Evolutionary conservation across 2,329 filamentous ascomycete genomes (phyloP).

Genomic region (Colletotrichum melonis): DNA sequence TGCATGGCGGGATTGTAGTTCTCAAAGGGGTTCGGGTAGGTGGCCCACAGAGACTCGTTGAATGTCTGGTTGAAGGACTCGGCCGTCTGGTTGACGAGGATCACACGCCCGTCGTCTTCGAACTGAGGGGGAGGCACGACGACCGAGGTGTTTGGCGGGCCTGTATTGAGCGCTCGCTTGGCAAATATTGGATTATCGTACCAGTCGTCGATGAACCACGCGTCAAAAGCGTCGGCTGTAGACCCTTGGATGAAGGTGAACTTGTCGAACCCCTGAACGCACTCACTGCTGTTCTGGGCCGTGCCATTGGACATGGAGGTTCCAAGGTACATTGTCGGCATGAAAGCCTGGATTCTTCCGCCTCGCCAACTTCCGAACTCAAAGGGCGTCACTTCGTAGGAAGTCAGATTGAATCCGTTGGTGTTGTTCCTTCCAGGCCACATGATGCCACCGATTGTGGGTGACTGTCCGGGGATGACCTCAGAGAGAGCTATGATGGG

Average conservation of each 20-base stretch:
- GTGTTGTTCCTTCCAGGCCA: conserved; percentile 42
- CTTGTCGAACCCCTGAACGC: conserved; percentile 46
- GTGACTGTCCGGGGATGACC: conserved; percentile 43
- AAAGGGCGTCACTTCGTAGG: conserved; percentile 47
- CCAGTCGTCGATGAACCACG: conserved; percentile 42
- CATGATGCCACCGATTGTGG: conserved; percentile 42
- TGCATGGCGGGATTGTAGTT: conserved; percentile 42
- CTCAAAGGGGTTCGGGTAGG: conserved; percentile 46
- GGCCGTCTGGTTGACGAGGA: conserved; percentile 40
- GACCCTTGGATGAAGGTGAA: conserved; percentile 45
- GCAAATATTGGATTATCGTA: conserved; percentile 41
- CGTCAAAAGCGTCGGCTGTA: conserved; percentile 42
- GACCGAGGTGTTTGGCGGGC: conserved; percentile 32
- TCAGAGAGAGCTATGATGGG: conserved; percentile 42
- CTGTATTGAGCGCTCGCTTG: conserved; percentile 34
- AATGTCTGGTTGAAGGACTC: conserved; percentile 42
- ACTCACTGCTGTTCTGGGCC: conserved; percentile 41
- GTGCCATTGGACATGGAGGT: conserved; percentile 42
- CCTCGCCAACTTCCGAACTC: conserved; percentile 48
- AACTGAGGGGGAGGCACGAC: conserved; percentile 31
- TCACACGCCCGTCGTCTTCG: conserved; percentile 38
- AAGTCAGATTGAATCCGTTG: conserved; percentile 43
- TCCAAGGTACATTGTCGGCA: conserved; percentile 43
- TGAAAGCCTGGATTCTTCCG: conserved; percentile 43
- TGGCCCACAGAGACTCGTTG: conserved; percentile 45